Evolutionary conservation across 441 rosid genomes (phyloP).

Genomic region (Erodium trifolium): DNA sequence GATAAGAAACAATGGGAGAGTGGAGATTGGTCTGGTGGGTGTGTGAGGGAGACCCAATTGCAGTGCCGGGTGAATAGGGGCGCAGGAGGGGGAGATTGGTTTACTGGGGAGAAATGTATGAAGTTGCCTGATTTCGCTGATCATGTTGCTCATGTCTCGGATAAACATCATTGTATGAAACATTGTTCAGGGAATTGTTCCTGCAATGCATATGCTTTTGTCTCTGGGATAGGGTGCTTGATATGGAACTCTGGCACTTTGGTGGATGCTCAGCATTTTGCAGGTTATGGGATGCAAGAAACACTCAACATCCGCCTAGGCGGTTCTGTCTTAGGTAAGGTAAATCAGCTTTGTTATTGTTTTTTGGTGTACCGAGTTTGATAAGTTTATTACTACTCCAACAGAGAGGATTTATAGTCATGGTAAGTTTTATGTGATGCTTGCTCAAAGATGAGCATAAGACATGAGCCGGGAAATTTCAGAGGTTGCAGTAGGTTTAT

Average conservation of each 20-base stretch:
- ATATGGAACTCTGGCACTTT: constrained; percentile 46
- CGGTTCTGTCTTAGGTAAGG: constrained; percentile 53
- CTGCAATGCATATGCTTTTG: constrained; percentile 49
- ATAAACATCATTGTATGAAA: constrained; percentile 23
- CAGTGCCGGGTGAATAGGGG: constrained; percentile 42
- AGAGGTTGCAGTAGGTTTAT: too few species aligned
- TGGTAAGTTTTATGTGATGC: too few species aligned
- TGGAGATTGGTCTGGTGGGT: constrained; percentile 63
- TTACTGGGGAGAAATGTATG: constrained; percentile 28
- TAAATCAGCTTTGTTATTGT: too few species aligned
- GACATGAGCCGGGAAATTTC: too few species aligned
- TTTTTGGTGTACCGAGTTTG: not conserved
- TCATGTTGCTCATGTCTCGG: not conserved
- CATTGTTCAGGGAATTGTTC: constrained; percentile 53
- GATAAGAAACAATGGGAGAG: constrained; percentile 32
- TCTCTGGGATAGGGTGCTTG: constrained; percentile 54
- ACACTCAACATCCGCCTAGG: constrained; percentile 16
- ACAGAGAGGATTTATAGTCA: too few species aligned
- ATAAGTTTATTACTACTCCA: not conserved
- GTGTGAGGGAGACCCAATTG: constrained; percentile 39
- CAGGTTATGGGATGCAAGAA: constrained; percentile 25
- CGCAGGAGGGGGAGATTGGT: constrained; percentile 36
- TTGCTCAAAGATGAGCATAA: too few species aligned
- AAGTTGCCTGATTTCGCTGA: constrained; percentile 71
- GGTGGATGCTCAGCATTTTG: constrained; percentile 50